Evolutionary conservation across 192 early-diverging fungal genomes (phyloP).

Genomic region (Coemansia sp.): DNA sequence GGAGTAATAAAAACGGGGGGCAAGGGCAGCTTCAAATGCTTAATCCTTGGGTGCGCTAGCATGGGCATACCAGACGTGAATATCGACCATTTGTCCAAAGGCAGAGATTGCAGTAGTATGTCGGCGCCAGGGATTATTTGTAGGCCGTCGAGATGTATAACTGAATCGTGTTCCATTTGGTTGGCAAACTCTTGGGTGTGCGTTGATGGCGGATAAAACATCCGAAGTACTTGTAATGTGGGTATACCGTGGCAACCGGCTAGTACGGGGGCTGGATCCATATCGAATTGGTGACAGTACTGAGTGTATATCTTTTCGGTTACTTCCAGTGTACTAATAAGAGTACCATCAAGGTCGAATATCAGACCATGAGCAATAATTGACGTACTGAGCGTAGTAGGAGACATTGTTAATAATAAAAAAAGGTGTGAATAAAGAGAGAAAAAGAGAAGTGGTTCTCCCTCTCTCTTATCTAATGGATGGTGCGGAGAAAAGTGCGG

Average conservation of each 20-base stretch:
- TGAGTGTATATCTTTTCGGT: slow-evolving; percentile 33
- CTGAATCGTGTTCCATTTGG: slow-evolving; percentile 22
- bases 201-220: slow-evolving; percentile 17
- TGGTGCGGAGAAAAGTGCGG: background rate
- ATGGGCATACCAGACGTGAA: slow-evolving; percentile 39
- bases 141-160: slow-evolving; percentile 14
- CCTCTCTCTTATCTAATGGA: background rate
- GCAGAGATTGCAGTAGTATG: slow-evolving; percentile 10
- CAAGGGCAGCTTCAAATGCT: slow-evolving; percentile 17
- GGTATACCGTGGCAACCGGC: slow-evolving; percentile 40
- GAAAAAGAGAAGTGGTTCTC: background rate
- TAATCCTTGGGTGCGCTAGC: slow-evolving; percentile 32
- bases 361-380: slow-evolving; percentile 6
- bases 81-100: slow-evolving; percentile 23
- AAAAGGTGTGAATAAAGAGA: background rate
- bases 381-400: background rate
- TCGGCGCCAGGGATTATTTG: slow-evolving; percentile 23
- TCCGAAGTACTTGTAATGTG: slow-evolving; percentile 33
- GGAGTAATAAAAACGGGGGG: slow-evolving; percentile 36
- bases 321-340: slow-evolving; percentile 25
- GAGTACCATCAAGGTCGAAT: slow-evolving; percentile 37
- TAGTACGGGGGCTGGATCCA: slow-evolving; percentile 26
- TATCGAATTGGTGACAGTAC: slow-evolving; percentile 7
- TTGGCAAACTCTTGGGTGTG: slow-evolving; percentile 32
- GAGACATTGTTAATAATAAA: background rate